Evolutionary conservation across 2,329 filamentous ascomycete genomes (phyloP).

Genomic region (Aureobasidium sp.): DNA sequence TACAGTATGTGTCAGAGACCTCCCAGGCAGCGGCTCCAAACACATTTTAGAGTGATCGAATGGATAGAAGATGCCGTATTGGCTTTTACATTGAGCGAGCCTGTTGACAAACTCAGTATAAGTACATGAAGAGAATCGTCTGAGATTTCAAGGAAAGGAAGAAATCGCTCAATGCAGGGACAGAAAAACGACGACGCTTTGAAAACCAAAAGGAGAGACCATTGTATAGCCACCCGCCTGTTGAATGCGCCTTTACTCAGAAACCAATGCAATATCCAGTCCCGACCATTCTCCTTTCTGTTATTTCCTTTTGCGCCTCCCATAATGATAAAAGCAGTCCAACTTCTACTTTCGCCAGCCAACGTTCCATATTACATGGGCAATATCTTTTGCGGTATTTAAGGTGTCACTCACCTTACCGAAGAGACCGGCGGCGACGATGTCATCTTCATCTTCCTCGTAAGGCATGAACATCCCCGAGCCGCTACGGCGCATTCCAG

Average conservation of each 20-base stretch:
- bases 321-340: neutral
- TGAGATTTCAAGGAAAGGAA: neutral
- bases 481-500: slow-evolving; percentile 66
- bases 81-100: neutral
- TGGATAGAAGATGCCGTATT: neutral
- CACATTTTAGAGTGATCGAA: neutral
- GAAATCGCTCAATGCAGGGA: slow-evolving; percentile 8
- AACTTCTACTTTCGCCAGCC: slow-evolving; percentile 49
- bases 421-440: slow-evolving; percentile 54
- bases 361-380: slow-evolving; percentile 61
- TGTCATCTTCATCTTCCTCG: slow-evolving; percentile 62
- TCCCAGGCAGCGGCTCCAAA: neutral
- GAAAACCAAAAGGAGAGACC: neutral
- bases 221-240: slow-evolving; percentile 11
- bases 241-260: slow-evolving; percentile 4
- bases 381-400: slow-evolving; percentile 58
- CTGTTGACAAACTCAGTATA: slow-evolving; percentile 1
- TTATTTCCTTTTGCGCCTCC: slow-evolving; percentile 1
- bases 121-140: neutral
- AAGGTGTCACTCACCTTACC: slow-evolving; percentile 74
- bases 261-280: slow-evolving; percentile 8
- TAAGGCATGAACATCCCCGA: slow-evolving; percentile 91
- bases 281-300: neutral
- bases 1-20: neutral
- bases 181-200: neutral